These are phyloP conservation scores for Fusarium armeniacum DNA, from an alignment of 2,329 filamentous ascomycete genomes.

Conservation along the genomic window DNA sequence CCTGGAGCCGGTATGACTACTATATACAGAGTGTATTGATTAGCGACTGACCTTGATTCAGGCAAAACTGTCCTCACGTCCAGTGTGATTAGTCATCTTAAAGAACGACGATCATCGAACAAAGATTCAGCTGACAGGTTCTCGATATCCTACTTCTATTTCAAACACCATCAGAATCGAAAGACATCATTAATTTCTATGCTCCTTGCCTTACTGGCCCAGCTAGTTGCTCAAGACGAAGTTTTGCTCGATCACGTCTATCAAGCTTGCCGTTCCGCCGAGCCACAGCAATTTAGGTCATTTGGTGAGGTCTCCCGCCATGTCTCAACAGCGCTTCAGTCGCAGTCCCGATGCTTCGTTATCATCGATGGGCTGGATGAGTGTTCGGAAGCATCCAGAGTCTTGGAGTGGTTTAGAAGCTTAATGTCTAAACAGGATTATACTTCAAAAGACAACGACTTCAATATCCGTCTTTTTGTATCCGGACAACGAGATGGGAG, in stretches of 20 bases:
- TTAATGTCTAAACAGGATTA: fast-evolving
- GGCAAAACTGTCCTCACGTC: not conserved
- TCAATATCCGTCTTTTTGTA: not conserved
- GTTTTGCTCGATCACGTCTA: not conserved
- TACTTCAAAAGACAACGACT: fast-evolving
- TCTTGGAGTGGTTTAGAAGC: not conserved
- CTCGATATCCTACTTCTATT: not conserved
- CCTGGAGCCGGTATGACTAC: not conserved
- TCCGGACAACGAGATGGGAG: not conserved
- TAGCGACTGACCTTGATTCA: not conserved
- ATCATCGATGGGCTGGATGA: not conserved
- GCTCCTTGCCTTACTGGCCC: not conserved
- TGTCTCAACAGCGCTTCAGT: not conserved
- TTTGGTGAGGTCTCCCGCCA: not conserved
- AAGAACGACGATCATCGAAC: not conserved
- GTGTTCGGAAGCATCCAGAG: not conserved
- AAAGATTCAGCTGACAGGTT: not conserved
- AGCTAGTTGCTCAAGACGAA: not conserved
- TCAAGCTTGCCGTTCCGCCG: not conserved
- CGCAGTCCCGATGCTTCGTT: not conserved
- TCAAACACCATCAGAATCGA: not conserved
- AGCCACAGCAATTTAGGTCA: not conserved
- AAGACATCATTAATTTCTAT: not conserved
- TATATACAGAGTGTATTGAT: no score
- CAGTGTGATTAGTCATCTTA: not conserved